These are phyloP conservation scores for Rhizopus arrhizus DNA, from an alignment of 371 early-diverging fungal species.

Conservation along the genomic window DNA sequence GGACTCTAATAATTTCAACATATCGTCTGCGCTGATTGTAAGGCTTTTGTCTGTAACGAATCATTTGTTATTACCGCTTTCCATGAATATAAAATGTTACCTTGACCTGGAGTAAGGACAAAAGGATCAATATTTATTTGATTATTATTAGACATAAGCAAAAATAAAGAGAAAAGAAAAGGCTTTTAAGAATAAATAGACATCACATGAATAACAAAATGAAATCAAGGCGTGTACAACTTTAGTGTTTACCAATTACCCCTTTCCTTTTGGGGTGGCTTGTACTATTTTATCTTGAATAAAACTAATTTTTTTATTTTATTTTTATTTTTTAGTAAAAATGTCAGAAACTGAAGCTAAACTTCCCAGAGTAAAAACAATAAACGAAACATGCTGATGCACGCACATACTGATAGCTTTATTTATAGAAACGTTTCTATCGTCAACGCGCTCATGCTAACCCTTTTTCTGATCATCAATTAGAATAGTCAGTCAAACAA, in stretches of 20 bases:
- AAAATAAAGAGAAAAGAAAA: slow-evolving; percentile 9
- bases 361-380: slow-evolving; percentile 36
- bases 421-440: slow-evolving; percentile 81
- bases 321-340: neutral
- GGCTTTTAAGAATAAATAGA: neutral
- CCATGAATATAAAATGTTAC: neutral
- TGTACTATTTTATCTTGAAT: neutral
- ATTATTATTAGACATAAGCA: slow-evolving; percentile 9
- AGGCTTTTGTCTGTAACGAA: slow-evolving; percentile 5
- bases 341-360: slow-evolving; percentile 44
- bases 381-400: neutral
- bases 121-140: slow-evolving; percentile 17
- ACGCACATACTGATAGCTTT: slow-evolving; percentile 4
- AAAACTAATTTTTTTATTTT: neutral
- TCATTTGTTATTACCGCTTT: neutral
- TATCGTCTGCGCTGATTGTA: slow-evolving; percentile 20
- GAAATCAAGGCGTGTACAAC: neutral
- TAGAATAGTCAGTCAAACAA: slow-evolving; percentile 76
- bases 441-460: slow-evolving; percentile 99
- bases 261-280: neutral
- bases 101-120: slow-evolving; percentile 8
- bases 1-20: slow-evolving; percentile 20
- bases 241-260: neutral
- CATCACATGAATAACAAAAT: neutral
- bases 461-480: slow-evolving; percentile 93